phyloP scores from a whole-genome alignment of 2,329 filamentous ascomycete genomes.

The Colletotrichum theobromicola region DNA sequence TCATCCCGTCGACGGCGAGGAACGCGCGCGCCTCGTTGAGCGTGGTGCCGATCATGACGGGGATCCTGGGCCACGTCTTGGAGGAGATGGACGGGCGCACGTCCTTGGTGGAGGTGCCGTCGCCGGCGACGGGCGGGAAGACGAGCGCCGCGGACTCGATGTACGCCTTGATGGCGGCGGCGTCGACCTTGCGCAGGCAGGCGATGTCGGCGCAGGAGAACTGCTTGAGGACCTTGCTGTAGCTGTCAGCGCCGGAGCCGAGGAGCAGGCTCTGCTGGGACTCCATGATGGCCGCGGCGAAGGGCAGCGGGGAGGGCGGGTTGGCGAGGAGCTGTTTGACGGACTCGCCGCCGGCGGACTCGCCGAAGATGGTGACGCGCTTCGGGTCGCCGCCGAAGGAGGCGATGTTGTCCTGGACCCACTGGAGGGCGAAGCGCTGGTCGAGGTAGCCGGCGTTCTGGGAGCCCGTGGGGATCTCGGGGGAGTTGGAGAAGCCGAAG shows the following conservation, averaged over 20 bases:
- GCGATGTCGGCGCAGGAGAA: not conserved
- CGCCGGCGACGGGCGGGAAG: conserved; percentile 14
- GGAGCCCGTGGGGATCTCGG: not conserved
- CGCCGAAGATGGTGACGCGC: conserved; percentile 67
- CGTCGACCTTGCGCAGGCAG: not conserved
- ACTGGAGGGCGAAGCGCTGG: conserved; percentile 61
- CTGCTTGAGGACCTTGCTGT: conserved; percentile 1
- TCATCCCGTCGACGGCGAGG: not conserved
- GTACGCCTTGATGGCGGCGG: conserved; percentile 3
- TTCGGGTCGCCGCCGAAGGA: conserved; percentile 67
- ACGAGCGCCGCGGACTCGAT: conserved; percentile 4
- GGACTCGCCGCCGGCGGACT: conserved; percentile 55
- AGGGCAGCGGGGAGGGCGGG: conserved; percentile 30
- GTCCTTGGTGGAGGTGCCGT: conserved; percentile 1
- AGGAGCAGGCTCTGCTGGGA: conserved; percentile 14
- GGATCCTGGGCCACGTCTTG: conserved; percentile 13
- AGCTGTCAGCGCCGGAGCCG: conserved; percentile 5
- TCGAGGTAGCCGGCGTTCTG: conserved; percentile 61
- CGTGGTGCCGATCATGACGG: conserved; percentile 8
- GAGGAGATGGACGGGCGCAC: not conserved
- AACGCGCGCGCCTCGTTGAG: conserved; percentile 11
- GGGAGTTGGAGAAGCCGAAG: conserved; percentile 21
- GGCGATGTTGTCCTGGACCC: conserved; percentile 65
- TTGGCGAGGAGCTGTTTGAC: conserved; percentile 25
- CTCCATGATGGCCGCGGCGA: conserved; percentile 16